Base-by-base conservation (phyloP, 495 filamentous ascomycete genomes). In the Penicillium silybi region DNA sequence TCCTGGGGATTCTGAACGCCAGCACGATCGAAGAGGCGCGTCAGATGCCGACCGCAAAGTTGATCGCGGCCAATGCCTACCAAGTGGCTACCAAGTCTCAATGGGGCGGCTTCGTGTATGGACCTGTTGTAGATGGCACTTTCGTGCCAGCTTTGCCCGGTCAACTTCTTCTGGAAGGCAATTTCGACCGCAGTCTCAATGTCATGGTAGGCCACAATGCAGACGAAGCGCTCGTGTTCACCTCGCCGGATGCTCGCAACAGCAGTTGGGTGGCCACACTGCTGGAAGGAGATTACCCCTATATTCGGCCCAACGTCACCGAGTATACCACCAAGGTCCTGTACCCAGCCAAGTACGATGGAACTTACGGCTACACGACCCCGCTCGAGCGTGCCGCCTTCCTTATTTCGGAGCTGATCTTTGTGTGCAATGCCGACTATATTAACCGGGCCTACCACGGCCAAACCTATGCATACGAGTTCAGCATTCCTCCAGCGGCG, bases 371-470 rank as follows among this genome's bases (percentile, higher is more conserved):
- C 1, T 71, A 71, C 34, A 75, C 66, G 1, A 66, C 60, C 43
- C 65, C 75, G 0, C 52, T 72, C 54, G 57, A 67, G 53, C 48
- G 78, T 69, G 15, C 62, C 46, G 17, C 62, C 65, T 53, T 65
- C 46, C n/a, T 54, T 1, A 53, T 67, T 45, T 62, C 52, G n/a
- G 64, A 70, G 22, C 78, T 75, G 54, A 74, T 71, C 53, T 86
- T 88, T 57, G 72, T 73, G 6, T 88, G 79, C 67, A 82, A 86
- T 58, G 83, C 85, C 16, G 58, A 77, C 26, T 80, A 84, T 50
- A 62, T 77, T 8, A 59, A 64, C 5, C 71, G 80, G 22, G 68
- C 73, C 1, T 83, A 73, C 54, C 48, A 63, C 39, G 80, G 82
- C 57, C 57, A 77, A 32, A 79, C 79, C 1, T 84, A 78, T 57